Percentiles rank a stretch among this genome's conserved stretches.
phyloP scores from a whole-genome alignment of 345 rosid species.

The Sonneratia caseolaris region DNA sequence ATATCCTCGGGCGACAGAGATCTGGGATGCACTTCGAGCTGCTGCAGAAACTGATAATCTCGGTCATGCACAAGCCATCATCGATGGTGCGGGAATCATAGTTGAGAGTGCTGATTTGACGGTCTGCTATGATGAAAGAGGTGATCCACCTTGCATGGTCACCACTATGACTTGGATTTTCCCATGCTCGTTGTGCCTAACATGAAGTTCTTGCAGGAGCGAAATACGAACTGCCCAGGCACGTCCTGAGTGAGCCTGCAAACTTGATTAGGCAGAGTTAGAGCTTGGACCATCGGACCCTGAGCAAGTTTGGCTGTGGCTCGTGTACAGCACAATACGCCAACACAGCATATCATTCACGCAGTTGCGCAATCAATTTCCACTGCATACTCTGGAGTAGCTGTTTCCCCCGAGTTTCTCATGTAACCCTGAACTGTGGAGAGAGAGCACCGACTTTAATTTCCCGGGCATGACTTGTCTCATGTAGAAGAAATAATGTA shows the following conservation, averaged over 20 bases:
- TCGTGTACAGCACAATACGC: neutral
- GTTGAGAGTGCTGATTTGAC: constrained; percentile 66
- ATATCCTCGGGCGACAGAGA: constrained; percentile 28
- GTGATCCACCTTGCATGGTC: constrained; percentile 16
- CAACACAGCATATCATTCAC: neutral
- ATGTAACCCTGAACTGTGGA: neutral
- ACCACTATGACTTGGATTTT: neutral
- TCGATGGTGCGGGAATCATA: constrained; percentile 77
- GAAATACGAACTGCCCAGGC: constrained; percentile 70
- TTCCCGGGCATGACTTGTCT: too few species aligned
- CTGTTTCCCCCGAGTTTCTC: neutral
- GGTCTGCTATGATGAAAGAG: constrained; percentile 79
- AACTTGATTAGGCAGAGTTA: constrained; percentile 48
- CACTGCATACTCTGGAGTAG: neutral
- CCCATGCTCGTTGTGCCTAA: neutral
- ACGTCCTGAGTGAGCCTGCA: constrained; percentile 69
- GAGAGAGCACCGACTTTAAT: neutral
- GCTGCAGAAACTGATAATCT: constrained; percentile 66
- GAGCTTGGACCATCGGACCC: neutral
- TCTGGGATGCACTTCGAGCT: constrained; percentile 86
- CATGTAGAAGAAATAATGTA: too few species aligned
- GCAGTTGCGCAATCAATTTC: neutral
- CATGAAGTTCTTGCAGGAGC: constrained; percentile 36
- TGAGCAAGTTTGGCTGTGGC: neutral
- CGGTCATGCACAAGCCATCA: constrained; percentile 54